A percentile compares a stretch with the other conserved stretches of the same genome.
phyloP scores from a whole-genome alignment of 768 basidiomycete species.

The Mycena venus region DNA sequence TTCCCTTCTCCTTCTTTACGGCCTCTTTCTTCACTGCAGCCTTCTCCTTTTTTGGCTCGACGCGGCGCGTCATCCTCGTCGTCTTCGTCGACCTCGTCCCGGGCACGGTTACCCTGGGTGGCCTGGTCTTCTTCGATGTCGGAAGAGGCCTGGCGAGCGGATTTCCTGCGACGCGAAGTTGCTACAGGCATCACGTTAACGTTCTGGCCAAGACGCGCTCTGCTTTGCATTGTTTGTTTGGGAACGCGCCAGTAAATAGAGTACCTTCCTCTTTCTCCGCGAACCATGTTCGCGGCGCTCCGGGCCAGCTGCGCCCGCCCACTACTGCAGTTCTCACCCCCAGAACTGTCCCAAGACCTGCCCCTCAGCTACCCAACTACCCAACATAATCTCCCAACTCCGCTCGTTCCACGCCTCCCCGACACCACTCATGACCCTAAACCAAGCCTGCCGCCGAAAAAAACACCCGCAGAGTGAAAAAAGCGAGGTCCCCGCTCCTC shows the following conservation, averaged over 20 bases:
- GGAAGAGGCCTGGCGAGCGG: slow-evolving; percentile 61
- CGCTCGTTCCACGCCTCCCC: slow-evolving; percentile 77
- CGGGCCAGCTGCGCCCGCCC: slow-evolving; percentile 42
- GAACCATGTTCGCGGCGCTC: slow-evolving; percentile 54
- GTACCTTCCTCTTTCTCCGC: background rate
- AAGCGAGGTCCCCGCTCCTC: slow-evolving; percentile 86
- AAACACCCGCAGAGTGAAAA: slow-evolving; percentile 60
- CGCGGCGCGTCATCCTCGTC: slow-evolving; percentile 58
- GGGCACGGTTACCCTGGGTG: slow-evolving; percentile 44
- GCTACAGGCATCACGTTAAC: slow-evolving; percentile 53
- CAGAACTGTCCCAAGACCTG: slow-evolving; percentile 38
- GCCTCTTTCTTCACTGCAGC: background rate
- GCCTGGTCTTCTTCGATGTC: slow-evolving; percentile 71
- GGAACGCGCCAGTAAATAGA: slow-evolving; percentile 10
- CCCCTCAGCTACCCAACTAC: slow-evolving; percentile 19
- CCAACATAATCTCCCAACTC: slow-evolving; percentile 44
- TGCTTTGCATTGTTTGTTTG: background rate
- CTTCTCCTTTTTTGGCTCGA: slow-evolving; percentile 53
- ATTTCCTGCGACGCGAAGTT: slow-evolving; percentile 54
- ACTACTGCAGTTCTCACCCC: slow-evolving; percentile 12
- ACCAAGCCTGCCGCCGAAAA: slow-evolving; percentile 88
- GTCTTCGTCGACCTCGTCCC: slow-evolving; percentile 54
- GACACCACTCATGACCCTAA: slow-evolving; percentile 76
- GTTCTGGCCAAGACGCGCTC: slow-evolving; percentile 15
- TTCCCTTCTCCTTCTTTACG: slow-evolving; percentile 45